A percentile compares a stretch with the other conserved stretches of the same genome.
These are phyloP conservation scores for Boletus barrowsii DNA, from an alignment of 768 basidiomycete species.

Conservation along the genomic window DNA sequence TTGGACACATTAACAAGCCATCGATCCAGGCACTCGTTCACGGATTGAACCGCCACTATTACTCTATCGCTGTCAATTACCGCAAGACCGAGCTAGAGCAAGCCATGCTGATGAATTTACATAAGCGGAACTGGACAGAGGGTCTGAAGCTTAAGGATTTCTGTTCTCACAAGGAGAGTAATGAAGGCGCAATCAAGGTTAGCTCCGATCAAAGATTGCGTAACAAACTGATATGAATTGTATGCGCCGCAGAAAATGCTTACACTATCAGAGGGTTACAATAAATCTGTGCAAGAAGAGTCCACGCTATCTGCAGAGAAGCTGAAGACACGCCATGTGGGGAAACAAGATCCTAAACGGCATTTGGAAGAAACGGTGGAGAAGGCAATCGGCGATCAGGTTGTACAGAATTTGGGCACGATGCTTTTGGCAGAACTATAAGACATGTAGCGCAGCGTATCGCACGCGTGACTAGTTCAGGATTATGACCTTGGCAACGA, in stretches of 20 bases:
- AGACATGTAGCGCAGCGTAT: conserved; percentile 1
- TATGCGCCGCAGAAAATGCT: conserved; percentile 63
- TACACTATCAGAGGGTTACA: conserved; percentile 87
- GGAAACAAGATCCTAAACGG: conserved; percentile 96
- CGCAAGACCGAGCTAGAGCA: conserved; percentile 98
- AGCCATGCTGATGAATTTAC: conserved; percentile 97
- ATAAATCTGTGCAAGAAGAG: conserved; percentile 97
- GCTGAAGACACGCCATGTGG: conserved; percentile 95
- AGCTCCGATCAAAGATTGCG: conserved; percentile 22
- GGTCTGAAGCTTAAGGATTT: conserved; percentile 92
- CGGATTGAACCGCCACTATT: conserved; percentile 96
- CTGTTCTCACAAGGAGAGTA: conserved; percentile 78
- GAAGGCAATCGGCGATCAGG: conserved; percentile 96
- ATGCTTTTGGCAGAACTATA: conserved; percentile 92
- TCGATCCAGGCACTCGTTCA: conserved; percentile 98
- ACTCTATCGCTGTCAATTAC: conserved; percentile 96
- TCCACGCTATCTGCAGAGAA: conserved; percentile 92
- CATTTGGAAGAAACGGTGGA: conserved; percentile 97
- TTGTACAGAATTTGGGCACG: conserved; percentile 91
- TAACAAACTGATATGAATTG: conserved; percentile 19
- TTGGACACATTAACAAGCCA: conserved; percentile 99
- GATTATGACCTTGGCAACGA: not conserved
- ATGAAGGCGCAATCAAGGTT: conserved; percentile 95
- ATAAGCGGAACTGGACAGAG: conserved; percentile 99
- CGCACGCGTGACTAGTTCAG: not conserved